Conservation (phyloP, 116 monocot species). For the Cymodocea nodosa region DNA sequence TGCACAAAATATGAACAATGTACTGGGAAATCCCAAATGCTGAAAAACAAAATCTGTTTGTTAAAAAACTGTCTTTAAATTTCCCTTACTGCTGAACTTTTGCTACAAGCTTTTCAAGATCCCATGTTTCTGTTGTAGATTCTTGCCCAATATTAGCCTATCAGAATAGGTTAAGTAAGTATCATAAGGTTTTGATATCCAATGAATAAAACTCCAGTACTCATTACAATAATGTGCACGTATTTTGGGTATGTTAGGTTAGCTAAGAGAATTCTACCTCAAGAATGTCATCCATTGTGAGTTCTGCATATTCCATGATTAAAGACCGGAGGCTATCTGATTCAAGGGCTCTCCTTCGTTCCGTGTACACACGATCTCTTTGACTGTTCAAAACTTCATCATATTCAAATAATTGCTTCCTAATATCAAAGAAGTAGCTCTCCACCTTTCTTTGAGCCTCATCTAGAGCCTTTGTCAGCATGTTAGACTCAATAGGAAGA, state of each 20-base stretch:
- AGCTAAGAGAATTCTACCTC: slow-evolving; percentile 35
- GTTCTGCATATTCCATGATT: slow-evolving; percentile 81
- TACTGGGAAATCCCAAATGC: background rate
- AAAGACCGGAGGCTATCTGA: slow-evolving; percentile 64
- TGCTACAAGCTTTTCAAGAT: slow-evolving; percentile 70
- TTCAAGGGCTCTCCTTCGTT: slow-evolving; percentile 77
- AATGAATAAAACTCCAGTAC: background rate
- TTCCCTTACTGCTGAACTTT: slow-evolving; percentile 82
- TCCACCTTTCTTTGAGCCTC: slow-evolving; percentile 98
- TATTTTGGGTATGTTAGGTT: background rate
- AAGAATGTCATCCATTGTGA: slow-evolving; percentile 95
- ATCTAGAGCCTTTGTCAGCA: slow-evolving; percentile 95
- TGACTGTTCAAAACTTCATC: slow-evolving; percentile 97
- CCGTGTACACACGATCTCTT: slow-evolving; percentile 82
- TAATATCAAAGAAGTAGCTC: slow-evolving; percentile 90
- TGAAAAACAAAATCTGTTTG: background rate
- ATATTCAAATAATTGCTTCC: slow-evolving; percentile 91
- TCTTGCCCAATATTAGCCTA: slow-evolving; percentile 78
- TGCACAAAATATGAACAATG: background rate
- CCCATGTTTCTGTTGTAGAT: slow-evolving; percentile 66
- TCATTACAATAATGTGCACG: background rate
- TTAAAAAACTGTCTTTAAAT: too few species aligned
- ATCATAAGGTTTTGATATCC: background rate
- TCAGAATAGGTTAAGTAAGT: background rate
- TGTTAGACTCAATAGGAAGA: slow-evolving; percentile 84